Conservation (phyloP, 352 stramenopile species). For the Blastocystis sp. region DNA sequence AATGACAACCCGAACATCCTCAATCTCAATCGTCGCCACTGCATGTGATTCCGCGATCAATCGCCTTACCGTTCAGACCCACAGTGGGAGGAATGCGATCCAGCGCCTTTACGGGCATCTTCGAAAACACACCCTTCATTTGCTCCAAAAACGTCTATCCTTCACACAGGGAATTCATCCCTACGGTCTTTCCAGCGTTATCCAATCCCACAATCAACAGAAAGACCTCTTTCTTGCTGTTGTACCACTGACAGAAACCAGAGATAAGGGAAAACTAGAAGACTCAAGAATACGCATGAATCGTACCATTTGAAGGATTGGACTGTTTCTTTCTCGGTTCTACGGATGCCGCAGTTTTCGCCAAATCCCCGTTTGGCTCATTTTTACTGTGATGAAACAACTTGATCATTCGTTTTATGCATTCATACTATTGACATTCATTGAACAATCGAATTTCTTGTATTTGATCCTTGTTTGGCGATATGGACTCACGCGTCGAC, state of each 20-base stretch:
- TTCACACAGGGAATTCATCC: background rate
- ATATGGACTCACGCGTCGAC: too few relatives aligned
- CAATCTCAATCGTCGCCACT: constrained; percentile 62
- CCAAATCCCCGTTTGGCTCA: too few relatives aligned
- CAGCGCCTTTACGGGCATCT: constrained; percentile 74
- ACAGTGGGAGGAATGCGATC: constrained; percentile 79
- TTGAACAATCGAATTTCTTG: too few relatives aligned
- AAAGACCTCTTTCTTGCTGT: constrained; percentile 75
- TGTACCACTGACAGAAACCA: constrained; percentile 72
- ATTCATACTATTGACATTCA: too few relatives aligned
- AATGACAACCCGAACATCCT: constrained; percentile 65
- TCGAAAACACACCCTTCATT: constrained; percentile 76
- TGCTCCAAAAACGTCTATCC: constrained; percentile 74
- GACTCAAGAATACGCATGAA: background rate
- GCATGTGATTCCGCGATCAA: background rate
- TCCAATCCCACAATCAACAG: constrained; percentile 79
- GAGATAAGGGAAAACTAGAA: constrained; percentile 71
- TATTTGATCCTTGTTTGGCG: too few relatives aligned
- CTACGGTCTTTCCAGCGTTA: constrained; percentile 75
- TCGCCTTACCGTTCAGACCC: constrained; percentile 71
- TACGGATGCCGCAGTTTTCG: too few relatives aligned
- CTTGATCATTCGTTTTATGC: too few relatives aligned
- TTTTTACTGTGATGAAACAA: too few relatives aligned
- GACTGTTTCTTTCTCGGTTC: too few relatives aligned
- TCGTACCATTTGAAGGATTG: background rate